Percentiles rank a stretch among this genome's conserved stretches.
Evolutionary conservation across 805 yeast species (phyloP).

Genomic region (Lipomyces sp.): DNA sequence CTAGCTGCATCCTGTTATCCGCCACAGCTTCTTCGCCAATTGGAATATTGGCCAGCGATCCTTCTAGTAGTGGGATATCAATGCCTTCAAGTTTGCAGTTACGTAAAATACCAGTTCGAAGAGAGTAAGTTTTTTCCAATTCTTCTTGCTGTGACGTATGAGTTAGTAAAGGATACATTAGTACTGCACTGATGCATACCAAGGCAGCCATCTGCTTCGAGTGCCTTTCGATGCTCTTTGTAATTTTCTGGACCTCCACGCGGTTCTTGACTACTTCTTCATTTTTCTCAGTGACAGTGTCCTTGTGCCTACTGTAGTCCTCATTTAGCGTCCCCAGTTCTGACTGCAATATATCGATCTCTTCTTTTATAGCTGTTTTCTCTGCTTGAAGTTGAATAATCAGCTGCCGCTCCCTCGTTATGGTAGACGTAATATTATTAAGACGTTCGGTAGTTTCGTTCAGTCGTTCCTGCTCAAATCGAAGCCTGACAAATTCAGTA

Average conservation of each 20-base stretch:
- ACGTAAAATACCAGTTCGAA: slow-evolving; percentile 63
- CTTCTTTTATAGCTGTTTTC: slow-evolving; percentile 50
- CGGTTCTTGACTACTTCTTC: slow-evolving; percentile 27
- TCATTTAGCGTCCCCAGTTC: slow-evolving; percentile 41
- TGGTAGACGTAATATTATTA: slow-evolving; percentile 41
- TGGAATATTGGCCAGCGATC: slow-evolving; percentile 64
- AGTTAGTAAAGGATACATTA: neutral
- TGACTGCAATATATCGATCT: slow-evolving; percentile 48
- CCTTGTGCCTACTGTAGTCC: slow-evolving; percentile 33
- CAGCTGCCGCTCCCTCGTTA: slow-evolving; percentile 50
- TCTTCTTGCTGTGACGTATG: slow-evolving; percentile 33
- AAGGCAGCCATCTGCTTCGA: slow-evolving; percentile 14
- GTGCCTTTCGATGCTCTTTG: slow-evolving; percentile 23
- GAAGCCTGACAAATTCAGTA: slow-evolving; percentile 41
- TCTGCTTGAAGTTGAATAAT: slow-evolving; percentile 47
- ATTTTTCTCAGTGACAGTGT: slow-evolving; percentile 23
- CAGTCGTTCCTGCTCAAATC: slow-evolving; percentile 67
- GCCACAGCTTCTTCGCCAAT: slow-evolving; percentile 55
- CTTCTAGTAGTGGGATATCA: slow-evolving; percentile 64
- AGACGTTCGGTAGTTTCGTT: slow-evolving; percentile 57
- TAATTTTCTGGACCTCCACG: slow-evolving; percentile 26
- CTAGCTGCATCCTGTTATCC: slow-evolving; percentile 45
- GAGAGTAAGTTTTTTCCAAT: slow-evolving; percentile 44
- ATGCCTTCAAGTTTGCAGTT: slow-evolving; percentile 77
- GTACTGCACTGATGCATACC: slow-evolving; percentile 12